Conservation (phyloP, 2,329 filamentous ascomycete genomes). For the Leptographium wingfieldii region DNA sequence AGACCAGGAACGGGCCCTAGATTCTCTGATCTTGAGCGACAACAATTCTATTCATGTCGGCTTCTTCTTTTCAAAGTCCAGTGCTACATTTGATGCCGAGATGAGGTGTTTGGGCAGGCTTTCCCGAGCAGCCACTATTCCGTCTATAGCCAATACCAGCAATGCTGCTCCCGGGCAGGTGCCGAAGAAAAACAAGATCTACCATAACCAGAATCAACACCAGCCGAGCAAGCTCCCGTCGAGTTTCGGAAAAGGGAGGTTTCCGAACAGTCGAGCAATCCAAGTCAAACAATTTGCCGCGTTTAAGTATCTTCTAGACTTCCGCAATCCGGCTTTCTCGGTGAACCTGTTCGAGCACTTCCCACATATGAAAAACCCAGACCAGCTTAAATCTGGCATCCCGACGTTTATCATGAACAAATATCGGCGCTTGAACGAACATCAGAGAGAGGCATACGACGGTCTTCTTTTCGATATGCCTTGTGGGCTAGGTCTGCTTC, state of each 20-base stretch:
- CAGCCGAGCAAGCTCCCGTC: not conserved
- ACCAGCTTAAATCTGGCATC: conserved; percentile 4
- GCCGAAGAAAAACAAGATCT: not conserved
- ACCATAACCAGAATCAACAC: not conserved
- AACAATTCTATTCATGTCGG: conserved; percentile 7
- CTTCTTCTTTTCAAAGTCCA: conserved; percentile 9
- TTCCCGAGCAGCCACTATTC: not conserved
- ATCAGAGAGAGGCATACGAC: conserved; percentile 25
- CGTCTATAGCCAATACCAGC: not conserved
- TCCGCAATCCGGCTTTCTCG: conserved; percentile 9
- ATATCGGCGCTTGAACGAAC: conserved; percentile 22
- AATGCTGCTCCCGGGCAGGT: not conserved
- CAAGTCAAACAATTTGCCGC: conserved; percentile 12
- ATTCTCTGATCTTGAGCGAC: not conserved
- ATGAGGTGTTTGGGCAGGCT: conserved; percentile 9
- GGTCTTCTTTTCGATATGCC: conserved; percentile 25
- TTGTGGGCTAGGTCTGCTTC: conserved; percentile 30
- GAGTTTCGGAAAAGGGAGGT: not conserved
- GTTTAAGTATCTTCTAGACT: conserved; percentile 13
- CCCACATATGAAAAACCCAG: conserved; percentile 13
- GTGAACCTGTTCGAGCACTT: conserved; percentile 14
- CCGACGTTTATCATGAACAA: conserved; percentile 9
- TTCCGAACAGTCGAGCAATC: conserved; percentile 1
- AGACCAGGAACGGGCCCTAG: not conserved
- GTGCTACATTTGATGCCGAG: conserved; percentile 12